Conservation (phyloP, 768 basidiomycete genomes). For the Cyclocybe cylindracea region DNA sequence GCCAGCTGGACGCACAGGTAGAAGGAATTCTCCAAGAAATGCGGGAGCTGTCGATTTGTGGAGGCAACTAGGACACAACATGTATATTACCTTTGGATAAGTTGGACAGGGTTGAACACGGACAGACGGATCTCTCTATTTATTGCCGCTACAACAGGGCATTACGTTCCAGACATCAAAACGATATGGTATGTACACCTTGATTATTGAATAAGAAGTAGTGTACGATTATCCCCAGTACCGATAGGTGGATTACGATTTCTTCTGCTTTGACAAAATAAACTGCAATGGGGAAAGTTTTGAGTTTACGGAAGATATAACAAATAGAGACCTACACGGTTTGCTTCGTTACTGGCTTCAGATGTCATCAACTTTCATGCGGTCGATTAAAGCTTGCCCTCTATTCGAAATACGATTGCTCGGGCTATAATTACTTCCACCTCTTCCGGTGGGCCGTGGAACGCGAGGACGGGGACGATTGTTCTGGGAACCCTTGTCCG, state of each 20-base stretch:
- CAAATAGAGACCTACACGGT: too few relatives aligned
- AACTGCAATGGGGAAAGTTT: too few relatives aligned
- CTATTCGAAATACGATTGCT: slow-evolving; percentile 24
- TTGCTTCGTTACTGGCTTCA: too few relatives aligned
- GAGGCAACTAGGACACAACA: slow-evolving; percentile 44
- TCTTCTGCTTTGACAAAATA: too few relatives aligned
- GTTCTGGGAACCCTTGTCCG: not conserved
- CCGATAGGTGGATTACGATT: too few relatives aligned
- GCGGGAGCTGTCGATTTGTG: slow-evolving; percentile 94
- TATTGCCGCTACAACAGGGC: too few relatives aligned
- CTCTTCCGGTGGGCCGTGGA: not conserved
- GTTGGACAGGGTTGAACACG: slow-evolving; percentile 3
- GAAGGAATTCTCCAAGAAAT: slow-evolving; percentile 97
- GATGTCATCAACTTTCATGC: not conserved
- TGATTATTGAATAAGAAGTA: slow-evolving; percentile 2
- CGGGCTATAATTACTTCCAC: slow-evolving; percentile 13
- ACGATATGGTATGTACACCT: not conserved
- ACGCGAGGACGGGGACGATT: not conserved
- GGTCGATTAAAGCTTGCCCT: not conserved
- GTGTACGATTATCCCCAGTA: too few relatives aligned
- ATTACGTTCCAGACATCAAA: too few relatives aligned
- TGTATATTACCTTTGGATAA: not conserved
- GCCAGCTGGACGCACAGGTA: slow-evolving; percentile 93
- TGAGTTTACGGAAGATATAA: too few relatives aligned
- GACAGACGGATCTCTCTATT: not conserved